phyloP scores from a whole-genome alignment of 176 grass and related monocot species.

The Dactylis glomerata region DNA sequence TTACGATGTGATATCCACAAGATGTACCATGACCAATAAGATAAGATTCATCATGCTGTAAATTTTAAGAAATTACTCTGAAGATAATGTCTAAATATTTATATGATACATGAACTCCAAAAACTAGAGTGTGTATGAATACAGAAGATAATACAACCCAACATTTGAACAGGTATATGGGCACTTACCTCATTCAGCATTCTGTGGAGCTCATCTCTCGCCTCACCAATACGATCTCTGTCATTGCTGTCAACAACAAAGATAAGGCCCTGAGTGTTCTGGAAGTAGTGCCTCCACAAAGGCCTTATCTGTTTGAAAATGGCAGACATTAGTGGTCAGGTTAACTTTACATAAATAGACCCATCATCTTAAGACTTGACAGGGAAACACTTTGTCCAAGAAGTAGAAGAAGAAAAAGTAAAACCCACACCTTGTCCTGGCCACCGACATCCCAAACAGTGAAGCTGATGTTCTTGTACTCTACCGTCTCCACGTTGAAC shows the following conservation, averaged over 20 bases:
- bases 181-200: slow-evolving; percentile 28
- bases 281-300: slow-evolving; percentile 35
- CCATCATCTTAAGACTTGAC: neutral
- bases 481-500: slow-evolving; percentile 20
- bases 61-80: neutral
- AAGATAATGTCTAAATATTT: neutral
- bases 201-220: slow-evolving; percentile 31
- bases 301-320: slow-evolving; percentile 27
- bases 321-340: neutral
- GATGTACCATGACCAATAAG: neutral
- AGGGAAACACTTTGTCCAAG: neutral
- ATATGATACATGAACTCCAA: neutral
- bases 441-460: slow-evolving; percentile 27
- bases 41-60: neutral
- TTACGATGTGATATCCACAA: slow-evolving; percentile 1
- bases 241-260: slow-evolving; percentile 32
- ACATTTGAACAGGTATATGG: neutral
- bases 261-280: slow-evolving; percentile 36
- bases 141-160: neutral
- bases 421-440: slow-evolving; percentile 18
- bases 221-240: slow-evolving; percentile 28
- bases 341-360: neutral
- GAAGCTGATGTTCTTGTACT: slow-evolving; percentile 26
- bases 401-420: neutral
- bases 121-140: neutral